Evolutionary conservation across 257 asterid species (phyloP).

Genomic region (Ilex aquifolium): DNA sequence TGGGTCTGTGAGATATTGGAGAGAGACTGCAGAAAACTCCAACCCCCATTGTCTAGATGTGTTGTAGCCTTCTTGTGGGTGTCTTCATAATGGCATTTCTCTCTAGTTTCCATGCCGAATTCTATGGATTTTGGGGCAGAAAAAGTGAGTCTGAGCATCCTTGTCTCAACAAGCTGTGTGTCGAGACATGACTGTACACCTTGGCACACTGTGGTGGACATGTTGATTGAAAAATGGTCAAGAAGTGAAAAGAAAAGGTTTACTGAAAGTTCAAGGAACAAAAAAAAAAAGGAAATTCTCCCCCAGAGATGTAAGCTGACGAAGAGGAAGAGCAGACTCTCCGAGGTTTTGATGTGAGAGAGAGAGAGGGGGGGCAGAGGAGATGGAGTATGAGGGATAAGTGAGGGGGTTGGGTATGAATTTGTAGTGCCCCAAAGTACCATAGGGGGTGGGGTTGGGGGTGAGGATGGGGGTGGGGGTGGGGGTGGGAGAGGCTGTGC

Average conservation of each 20-base stretch:
- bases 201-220: slow-evolving; percentile 58
- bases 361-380: neutral
- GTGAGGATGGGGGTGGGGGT: slow-evolving; percentile 1
- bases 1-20: slow-evolving; percentile 5
- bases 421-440: slow-evolving; percentile 72
- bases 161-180: slow-evolving; percentile 36
- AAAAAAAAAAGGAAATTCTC: too few species aligned
- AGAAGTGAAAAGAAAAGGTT: too few species aligned
- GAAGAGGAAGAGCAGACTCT: neutral
- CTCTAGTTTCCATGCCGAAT: neutral
- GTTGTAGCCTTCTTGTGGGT: neutral
- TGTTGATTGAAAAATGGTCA: slow-evolving; percentile 2
- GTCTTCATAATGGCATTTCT: slow-evolving; percentile 3
- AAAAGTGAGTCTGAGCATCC: slow-evolving; percentile 46
- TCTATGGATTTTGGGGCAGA: slow-evolving; percentile 18
- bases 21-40: slow-evolving; percentile 36
- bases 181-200: slow-evolving; percentile 37
- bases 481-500: neutral
- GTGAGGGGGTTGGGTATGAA: slow-evolving; percentile 44
- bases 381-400: slow-evolving; percentile 17
- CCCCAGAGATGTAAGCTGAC: too few species aligned
- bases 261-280: too few species aligned
- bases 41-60: slow-evolving; percentile 21
- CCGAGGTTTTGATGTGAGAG: neutral
- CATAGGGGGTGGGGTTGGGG: slow-evolving; percentile 13